Evolutionary conservation across 108 stramenopile species (phyloP), one percentile per base, ranked within the genome.

Genomic region (Cylindrotheca closterium): DNA sequence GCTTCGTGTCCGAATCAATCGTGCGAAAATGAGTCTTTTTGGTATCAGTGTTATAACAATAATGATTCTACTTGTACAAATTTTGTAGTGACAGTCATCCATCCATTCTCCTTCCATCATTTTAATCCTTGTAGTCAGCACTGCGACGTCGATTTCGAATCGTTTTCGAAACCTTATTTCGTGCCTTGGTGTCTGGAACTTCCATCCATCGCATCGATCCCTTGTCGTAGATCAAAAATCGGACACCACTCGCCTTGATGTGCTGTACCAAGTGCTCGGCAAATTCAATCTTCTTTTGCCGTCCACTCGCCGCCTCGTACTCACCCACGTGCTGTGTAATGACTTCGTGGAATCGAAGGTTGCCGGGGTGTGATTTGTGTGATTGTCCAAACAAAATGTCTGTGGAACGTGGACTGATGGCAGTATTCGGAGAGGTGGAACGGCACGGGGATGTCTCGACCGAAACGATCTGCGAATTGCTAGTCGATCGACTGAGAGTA

Each of bases 291-390:
- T 67, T 67, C 3, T 30, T 24, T 18, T 29, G 33, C 55, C 52
- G 51, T 12, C 48, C 22, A 2, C 51, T 10, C 45, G 24, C n/a
- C 2, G 24, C 46, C 15, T 42, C 37, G 23, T 67, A 67, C 17
- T 42, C 46, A 4, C 45, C 65, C 45, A 67, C 19, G 29, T 37
- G 32, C 15, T 42, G 3, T 2, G 45, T 42, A 19, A 60, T 24
- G 15, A 67, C 2, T 7, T 48, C 10, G 3, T 51, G 54, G 1
- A 67, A 24, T 4, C 28, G 12, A 2, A 55, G 28, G 47, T 67
- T 67, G 3, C 65, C 65, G 3, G 65, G 65, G 56, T 67, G 65
- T 3, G n/a, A 18, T 30, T 68, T 42, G 37, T 42, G 37, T 10
- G 7, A 10, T 42, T 42, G 37, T 10, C 37, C 37, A 42, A 42